Evolutionary conservation across 164 flowering plant species (phyloP).

Genomic region (Tinospora cordifolia): DNA sequence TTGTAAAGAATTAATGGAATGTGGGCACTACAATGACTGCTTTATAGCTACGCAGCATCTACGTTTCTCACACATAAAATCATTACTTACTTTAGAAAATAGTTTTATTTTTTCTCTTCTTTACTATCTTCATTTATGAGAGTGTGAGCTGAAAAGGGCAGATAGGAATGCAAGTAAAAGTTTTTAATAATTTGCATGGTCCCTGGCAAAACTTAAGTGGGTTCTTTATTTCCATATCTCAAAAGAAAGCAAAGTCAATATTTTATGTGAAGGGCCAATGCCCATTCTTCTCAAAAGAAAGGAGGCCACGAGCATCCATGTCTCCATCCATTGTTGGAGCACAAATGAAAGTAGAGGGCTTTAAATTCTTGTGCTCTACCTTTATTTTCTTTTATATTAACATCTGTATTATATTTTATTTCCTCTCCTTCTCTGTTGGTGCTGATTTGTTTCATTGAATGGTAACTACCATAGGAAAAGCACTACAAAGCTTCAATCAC

Average conservation of each 20-base stretch:
- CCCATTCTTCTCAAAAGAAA: constrained; percentile 19
- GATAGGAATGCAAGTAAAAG: constrained; percentile 20
- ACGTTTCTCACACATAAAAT: constrained; percentile 26
- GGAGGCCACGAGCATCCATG: constrained; percentile 23
- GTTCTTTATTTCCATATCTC: constrained; percentile 23
- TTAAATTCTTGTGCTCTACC: background rate
- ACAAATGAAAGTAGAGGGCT: constrained; percentile 15
- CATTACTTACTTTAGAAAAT: constrained; percentile 28
- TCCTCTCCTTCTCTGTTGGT: constrained; percentile 10
- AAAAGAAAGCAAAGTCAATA: constrained; percentile 21
- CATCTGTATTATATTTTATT: too few relatives aligned
- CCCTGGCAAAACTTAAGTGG: constrained; percentile 33
- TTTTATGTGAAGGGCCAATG: constrained; percentile 26
- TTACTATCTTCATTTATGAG: constrained; percentile 20
- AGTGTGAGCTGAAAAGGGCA: constrained; percentile 18
- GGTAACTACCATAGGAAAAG: constrained; percentile 14
- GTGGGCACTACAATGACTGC: constrained; percentile 27
- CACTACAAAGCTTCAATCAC: constrained; percentile 20
- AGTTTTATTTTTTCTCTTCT: constrained; percentile 14
- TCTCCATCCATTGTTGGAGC: constrained; percentile 20
- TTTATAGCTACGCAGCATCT: constrained; percentile 45
- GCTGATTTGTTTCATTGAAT: constrained; percentile 18
- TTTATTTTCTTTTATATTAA: constrained; percentile 7
- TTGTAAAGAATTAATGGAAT: constrained; percentile 27
- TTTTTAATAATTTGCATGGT: constrained; percentile 26